Percentiles rank a stretch among this genome's conserved stretches.
Conservation (phyloP, 805 yeast species). For the Candida takata region DNA sequence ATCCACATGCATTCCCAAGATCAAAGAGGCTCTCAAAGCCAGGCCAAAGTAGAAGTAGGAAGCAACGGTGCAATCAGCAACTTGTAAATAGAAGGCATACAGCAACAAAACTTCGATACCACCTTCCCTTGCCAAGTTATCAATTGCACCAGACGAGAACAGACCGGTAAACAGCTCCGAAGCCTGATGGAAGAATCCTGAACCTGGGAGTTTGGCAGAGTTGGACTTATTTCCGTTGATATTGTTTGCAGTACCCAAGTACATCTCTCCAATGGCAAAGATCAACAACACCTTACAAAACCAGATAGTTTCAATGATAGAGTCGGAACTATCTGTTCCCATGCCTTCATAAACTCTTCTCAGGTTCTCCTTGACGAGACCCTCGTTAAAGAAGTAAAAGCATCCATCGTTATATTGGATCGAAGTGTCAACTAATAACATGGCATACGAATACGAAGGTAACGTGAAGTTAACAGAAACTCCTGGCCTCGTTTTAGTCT, state of each 20-base stretch:
- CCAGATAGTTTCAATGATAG: constrained; percentile 72
- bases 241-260: constrained; percentile 66
- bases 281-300: constrained; percentile 67
- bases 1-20: constrained; percentile 78
- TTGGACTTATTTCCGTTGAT: constrained; percentile 38
- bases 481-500: constrained; percentile 61
- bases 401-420: constrained; percentile 79
- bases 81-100: constrained; percentile 75
- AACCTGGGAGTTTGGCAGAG: constrained; percentile 59
- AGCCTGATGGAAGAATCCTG: constrained; percentile 72
- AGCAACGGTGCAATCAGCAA: constrained; percentile 78
- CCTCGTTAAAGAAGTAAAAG: constrained; percentile 79
- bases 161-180: constrained; percentile 72
- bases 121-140: constrained; percentile 70
- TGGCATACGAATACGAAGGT: constrained; percentile 73
- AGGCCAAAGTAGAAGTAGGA: constrained; percentile 76
- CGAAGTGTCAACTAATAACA: constrained; percentile 67
- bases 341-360: constrained; percentile 50
- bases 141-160: constrained; percentile 75
- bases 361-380: constrained; percentile 60
- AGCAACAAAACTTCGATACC: constrained; percentile 70
- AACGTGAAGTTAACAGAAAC: constrained; percentile 62
- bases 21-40: constrained; percentile 64
- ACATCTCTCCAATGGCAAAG: constrained; percentile 80
- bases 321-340: constrained; percentile 34